Base-by-base conservation (phyloP, 805 yeast genomes). In the Cyberlindnera meyerae region DNA sequence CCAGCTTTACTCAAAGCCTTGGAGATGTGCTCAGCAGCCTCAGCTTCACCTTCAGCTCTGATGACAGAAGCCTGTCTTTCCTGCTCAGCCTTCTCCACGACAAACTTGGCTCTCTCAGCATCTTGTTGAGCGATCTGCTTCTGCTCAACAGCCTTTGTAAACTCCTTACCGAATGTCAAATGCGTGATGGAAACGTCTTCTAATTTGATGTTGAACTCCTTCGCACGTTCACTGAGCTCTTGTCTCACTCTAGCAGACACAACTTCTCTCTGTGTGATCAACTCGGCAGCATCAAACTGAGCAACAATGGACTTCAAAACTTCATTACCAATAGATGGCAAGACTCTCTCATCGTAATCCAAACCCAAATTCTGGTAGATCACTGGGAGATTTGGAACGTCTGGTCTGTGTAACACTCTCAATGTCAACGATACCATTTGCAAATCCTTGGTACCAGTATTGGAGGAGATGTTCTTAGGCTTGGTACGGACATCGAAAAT, bases 111-210 rank as follows among this genome's bases (percentile, higher is more conserved):
- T 50, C 98, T 76, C 69, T 93, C 97, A 17, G 98, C 97, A 59
- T 93, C 98, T 66, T 93, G 98, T 68, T 93, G 98, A 22, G 98
- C 98, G 65, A 93, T 94, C 66, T 93, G 97, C 62, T 93, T 93
- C 67, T 86, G 95, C 67, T 93, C 98, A 42, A 93, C 98, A 24
- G 98, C 97, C 63, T 85, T 89, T 37, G 98, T 93, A 70, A 93
- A 93, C 59, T 93, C 98, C 47, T 73, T 75, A 36, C 98, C 97
- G 61, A 93, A 93, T 1, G 97, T 86, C 86, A 93, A 81, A 65
- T 93, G 98, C 12, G 98, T 93, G 49, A 93, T 93, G 18, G 96
- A 85, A 36, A 93, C 98, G 64, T 93, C 98, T 63, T 93, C 98
- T 50, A 93, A 74, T 58, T 74, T 82, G 57, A 93, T 89, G 63